Evolutionary conservation across 1,284 basidiomycete species (phyloP).

Genomic region (Xerocomus alliaceus): DNA sequence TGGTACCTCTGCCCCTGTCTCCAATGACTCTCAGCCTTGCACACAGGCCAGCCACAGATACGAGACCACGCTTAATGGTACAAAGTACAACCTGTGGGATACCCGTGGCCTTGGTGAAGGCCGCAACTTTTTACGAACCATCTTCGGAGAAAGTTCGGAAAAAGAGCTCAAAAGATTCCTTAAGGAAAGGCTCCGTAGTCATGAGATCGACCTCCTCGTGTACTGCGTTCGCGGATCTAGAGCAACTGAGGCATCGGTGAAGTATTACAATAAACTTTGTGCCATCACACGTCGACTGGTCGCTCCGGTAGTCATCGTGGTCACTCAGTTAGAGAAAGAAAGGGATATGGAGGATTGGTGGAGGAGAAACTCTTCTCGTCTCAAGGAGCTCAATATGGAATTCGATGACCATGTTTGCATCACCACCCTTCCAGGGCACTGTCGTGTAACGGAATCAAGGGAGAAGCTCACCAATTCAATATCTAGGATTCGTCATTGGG

Average conservation of each 20-base stretch:
- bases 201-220: conserved; percentile 39
- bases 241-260: conserved; percentile 15
- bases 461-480: conserved; percentile 23
- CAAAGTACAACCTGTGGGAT: conserved; percentile 33
- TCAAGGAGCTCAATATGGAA: conserved; percentile 19
- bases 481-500: conserved; percentile 17
- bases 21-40: conserved; percentile 28
- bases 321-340: conserved; percentile 32
- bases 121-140: conserved; percentile 1
- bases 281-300: conserved; percentile 27
- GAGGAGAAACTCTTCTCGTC: conserved; percentile 13
- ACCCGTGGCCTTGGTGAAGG: conserved; percentile 38
- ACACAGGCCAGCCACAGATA: conserved; percentile 27
- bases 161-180: conserved; percentile 31
- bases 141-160: conserved; percentile 21
- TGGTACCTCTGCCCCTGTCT: conserved; percentile 17
- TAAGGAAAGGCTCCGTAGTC: conserved; percentile 21
- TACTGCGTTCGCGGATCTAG: conserved; percentile 37
- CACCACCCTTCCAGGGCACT: conserved; percentile 21
- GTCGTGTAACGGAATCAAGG: conserved; percentile 19
- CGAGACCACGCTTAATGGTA: conserved; percentile 11
- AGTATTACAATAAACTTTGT: conserved; percentile 36
- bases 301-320: conserved; percentile 36
- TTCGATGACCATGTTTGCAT: conserved; percentile 39
- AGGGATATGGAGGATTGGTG: conserved; percentile 39